phyloP scores from a whole-genome alignment of 129 eudicot genomes.

The Flaveria ramosissima region DNA sequence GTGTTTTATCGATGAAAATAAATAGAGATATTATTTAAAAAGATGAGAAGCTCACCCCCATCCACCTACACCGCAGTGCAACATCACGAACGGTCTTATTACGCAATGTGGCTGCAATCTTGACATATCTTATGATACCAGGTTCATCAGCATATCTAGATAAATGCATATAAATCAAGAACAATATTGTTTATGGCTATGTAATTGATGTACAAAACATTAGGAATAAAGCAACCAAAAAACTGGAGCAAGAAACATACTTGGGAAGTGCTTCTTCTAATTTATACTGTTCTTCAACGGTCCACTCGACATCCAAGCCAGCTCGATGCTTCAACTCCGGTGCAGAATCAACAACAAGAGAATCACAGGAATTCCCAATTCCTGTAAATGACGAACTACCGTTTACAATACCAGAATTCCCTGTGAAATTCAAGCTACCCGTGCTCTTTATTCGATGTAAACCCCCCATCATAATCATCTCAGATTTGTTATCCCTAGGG shows the following conservation, averaged over 20 bases:
- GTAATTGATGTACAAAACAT: not conserved
- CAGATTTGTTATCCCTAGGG: constrained; percentile 46
- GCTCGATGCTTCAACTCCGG: constrained; percentile 66
- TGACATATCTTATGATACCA: constrained; percentile 74
- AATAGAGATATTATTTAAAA: constrained; percentile 6
- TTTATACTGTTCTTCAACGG: constrained; percentile 76
- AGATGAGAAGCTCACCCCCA: constrained; percentile 69
- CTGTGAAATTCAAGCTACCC: constrained; percentile 36
- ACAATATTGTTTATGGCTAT: not conserved
- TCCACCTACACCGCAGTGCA: constrained; percentile 88
- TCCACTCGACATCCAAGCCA: constrained; percentile 74
- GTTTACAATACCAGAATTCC: constrained; percentile 29
- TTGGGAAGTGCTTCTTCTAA: constrained; percentile 84
- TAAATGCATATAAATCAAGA: constrained; percentile 15
- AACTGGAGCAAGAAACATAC: constrained; percentile 42
- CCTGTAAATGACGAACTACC: constrained; percentile 19
- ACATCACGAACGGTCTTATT: constrained; percentile 98
- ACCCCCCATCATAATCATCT: constrained; percentile 50
- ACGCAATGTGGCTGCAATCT: constrained; percentile 77
- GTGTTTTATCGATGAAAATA: not conserved
- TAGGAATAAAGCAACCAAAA: not conserved
- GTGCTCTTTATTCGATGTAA: constrained; percentile 34
- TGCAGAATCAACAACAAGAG: constrained; percentile 60
- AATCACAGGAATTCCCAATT: constrained; percentile 43
- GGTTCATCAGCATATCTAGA: constrained; percentile 74